Conservation (phyloP, 2,329 filamentous ascomycete species). For the Dactylellina cionopaga region DNA sequence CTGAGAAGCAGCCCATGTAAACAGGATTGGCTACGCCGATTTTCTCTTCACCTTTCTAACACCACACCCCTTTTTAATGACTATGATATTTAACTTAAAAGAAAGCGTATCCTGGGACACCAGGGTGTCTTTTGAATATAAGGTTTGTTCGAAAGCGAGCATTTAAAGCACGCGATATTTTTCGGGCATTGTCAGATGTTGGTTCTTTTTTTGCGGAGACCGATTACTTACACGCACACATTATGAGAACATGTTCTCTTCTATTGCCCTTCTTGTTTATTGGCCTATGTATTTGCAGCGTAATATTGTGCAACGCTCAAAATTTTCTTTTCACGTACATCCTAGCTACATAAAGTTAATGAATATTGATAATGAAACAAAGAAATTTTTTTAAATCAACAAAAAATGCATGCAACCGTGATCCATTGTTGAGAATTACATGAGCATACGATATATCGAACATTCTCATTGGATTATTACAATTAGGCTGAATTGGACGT, state of each 20-base stretch:
- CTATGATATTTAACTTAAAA: constrained; percentile 39
- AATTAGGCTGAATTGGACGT: constrained; percentile 23
- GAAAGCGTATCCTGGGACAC: no score
- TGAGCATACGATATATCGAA: no score
- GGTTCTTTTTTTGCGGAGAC: neutral
- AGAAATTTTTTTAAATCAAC: constrained; percentile 14
- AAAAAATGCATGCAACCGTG: constrained; percentile 4
- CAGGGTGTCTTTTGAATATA: no score
- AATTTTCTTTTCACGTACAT: constrained; percentile 32
- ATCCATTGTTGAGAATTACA: no score
- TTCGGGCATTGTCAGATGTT: constrained; percentile 12
- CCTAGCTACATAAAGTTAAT: constrained; percentile 28
- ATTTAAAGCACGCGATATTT: neutral
- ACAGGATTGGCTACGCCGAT: neutral
- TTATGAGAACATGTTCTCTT: constrained; percentile 12
- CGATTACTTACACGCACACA: constrained; percentile 18
- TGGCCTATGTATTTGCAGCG: constrained; percentile 18
- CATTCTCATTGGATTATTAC: neutral
- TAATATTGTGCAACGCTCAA: constrained; percentile 4
- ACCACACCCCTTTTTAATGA: constrained; percentile 40
- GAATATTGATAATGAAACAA: constrained; percentile 44
- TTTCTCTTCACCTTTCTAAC: constrained; percentile 3
- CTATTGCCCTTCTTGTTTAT: neutral
- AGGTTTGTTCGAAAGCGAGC: neutral
- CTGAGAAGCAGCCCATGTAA: constrained; percentile 63